phyloP scores from a whole-genome alignment of 2,329 filamentous ascomycete species.

The Exophiala alcalophila region DNA sequence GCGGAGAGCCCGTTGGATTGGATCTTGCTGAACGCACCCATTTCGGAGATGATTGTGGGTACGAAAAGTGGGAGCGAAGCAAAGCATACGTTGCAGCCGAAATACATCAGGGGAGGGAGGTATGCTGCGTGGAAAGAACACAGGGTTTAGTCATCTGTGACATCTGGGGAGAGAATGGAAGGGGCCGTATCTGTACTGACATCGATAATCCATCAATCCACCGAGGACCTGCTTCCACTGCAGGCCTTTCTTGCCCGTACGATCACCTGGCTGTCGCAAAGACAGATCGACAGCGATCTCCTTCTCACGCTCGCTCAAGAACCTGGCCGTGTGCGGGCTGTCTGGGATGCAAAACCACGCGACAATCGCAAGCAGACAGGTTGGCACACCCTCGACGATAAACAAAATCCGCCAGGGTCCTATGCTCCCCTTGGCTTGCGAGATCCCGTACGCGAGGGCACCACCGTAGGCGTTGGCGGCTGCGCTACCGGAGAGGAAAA shows the following conservation, averaged over 20 bases:
- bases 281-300: conserved; percentile 30
- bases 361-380: conserved; percentile 53
- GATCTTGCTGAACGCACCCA: conserved; percentile 63
- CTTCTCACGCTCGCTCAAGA: conserved; percentile 43
- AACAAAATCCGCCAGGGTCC: conserved; percentile 65
- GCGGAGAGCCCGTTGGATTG: conserved; percentile 70
- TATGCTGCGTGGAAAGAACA: conserved; percentile 16
- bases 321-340: conserved; percentile 42
- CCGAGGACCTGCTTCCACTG: conserved; percentile 49
- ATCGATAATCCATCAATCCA: conserved; percentile 45
- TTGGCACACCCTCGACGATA: conserved; percentile 64
- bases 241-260: conserved; percentile 31
- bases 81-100: conserved; percentile 63
- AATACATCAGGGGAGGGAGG: conserved; percentile 56
- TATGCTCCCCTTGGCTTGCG: conserved; percentile 54
- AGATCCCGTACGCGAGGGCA: conserved; percentile 51
- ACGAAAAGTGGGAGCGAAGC: conserved; percentile 64
- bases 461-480: conserved; percentile 41
- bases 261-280: conserved; percentile 29
- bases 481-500: conserved; percentile 46
- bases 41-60: conserved; percentile 60
- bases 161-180: conserved; percentile 13
- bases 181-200: conserved; percentile 38
- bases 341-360: conserved; percentile 53
- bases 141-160: neutral